Evolutionary conservation across 2,329 filamentous ascomycete genomes (phyloP).

Genomic region (Chrysoporthe deuterocubensis): DNA sequence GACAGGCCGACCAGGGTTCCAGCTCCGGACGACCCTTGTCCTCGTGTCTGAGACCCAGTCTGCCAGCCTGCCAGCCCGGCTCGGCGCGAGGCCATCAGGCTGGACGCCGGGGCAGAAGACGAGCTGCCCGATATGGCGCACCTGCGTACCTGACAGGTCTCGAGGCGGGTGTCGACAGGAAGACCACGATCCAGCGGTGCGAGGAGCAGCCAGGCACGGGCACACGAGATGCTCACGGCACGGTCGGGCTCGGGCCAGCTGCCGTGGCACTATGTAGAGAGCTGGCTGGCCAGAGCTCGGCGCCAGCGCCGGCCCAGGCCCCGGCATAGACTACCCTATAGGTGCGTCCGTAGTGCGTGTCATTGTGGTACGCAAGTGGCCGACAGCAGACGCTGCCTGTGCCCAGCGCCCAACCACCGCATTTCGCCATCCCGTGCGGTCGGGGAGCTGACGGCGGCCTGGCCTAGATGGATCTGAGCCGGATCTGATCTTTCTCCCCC

Average conservation of each 20-base stretch:
- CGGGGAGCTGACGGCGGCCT: background rate
- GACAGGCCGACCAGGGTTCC: slow-evolving; percentile 24
- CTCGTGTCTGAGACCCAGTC: slow-evolving; percentile 15
- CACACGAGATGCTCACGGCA: too few species aligned
- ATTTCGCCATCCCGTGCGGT: slow-evolving; percentile 13
- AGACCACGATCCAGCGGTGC: background rate
- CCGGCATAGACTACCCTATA: slow-evolving; percentile 1
- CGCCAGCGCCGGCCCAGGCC: slow-evolving; percentile 4
- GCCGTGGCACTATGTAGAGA: too few species aligned
- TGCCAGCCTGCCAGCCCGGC: slow-evolving; percentile 20
- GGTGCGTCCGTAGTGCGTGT: slow-evolving; percentile 4
- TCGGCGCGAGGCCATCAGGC: slow-evolving; percentile 16
- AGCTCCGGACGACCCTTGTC: slow-evolving; percentile 24
- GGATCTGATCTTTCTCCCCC: slow-evolving; percentile 5
- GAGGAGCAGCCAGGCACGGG: too few species aligned
- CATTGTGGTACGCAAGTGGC: background rate
- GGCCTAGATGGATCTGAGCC: slow-evolving; percentile 16
- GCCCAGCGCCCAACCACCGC: slow-evolving; percentile 24
- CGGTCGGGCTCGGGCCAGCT: too few species aligned
- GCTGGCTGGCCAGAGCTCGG: background rate
- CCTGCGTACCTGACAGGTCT: too few species aligned
- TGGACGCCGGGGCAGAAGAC: background rate
- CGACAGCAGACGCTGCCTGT: background rate
- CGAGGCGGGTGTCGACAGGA: background rate
- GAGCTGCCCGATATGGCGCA: background rate